A percentile compares a stretch with the other conserved stretches of the same genome.
phyloP scores from a whole-genome alignment of 306 rosid genomes.

The Heteromeles arbutifolia region DNA sequence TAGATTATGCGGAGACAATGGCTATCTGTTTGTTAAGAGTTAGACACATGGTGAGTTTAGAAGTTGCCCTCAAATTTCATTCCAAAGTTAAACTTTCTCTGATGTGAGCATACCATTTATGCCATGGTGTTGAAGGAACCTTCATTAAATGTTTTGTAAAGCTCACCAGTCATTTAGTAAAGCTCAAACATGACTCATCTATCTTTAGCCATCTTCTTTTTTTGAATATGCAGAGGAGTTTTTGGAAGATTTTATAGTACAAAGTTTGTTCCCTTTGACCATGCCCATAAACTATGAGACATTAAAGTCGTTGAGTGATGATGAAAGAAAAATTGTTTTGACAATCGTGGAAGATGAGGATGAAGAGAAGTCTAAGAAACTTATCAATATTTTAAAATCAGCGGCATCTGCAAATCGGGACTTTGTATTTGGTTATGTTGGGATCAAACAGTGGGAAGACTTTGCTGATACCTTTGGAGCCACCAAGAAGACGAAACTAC shows the following conservation, averaged over 20 bases:
- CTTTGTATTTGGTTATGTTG: conserved; percentile 80
- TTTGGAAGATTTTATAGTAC: conserved; percentile 75
- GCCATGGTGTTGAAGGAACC: neutral
- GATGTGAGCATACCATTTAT: neutral
- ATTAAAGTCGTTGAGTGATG: conserved; percentile 55
- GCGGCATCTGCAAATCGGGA: conserved; percentile 97
- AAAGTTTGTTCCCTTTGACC: conserved; percentile 66
- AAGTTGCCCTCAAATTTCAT: neutral
- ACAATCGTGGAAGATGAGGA: conserved; percentile 80
- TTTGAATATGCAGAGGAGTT: conserved; percentile 50
- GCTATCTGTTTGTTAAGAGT: neutral
- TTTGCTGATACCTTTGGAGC: conserved; percentile 76
- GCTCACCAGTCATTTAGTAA: neutral
- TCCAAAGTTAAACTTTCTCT: neutral
- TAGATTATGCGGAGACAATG: neutral
- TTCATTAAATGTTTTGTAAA: neutral
- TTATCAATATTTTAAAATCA: conserved; percentile 67
- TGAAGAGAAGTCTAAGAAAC: conserved; percentile 55
- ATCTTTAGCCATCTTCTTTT: neutral
- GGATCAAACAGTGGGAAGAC: conserved; percentile 70
- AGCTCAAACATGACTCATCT: neutral
- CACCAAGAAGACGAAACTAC: conserved; percentile 42
- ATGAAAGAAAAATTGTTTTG: conserved; percentile 72
- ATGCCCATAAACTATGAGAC: conserved; percentile 69
- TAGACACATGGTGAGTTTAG: neutral